Percentiles rank a stretch among this genome's conserved stretches.
phyloP scores from a whole-genome alignment of 2,329 filamentous ascomycete genomes.

The Fusarium coffeatum region DNA sequence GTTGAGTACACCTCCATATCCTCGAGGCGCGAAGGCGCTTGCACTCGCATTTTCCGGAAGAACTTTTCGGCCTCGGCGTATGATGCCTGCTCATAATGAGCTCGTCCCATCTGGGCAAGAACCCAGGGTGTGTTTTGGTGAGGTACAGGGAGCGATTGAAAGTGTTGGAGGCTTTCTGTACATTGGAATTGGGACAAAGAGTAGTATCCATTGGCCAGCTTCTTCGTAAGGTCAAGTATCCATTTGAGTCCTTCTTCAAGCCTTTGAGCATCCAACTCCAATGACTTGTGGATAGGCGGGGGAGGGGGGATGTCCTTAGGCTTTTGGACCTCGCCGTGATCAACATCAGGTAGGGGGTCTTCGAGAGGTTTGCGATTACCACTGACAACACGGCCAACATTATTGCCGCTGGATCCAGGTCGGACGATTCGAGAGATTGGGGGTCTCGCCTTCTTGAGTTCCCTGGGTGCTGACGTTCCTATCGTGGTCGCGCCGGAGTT shows the following conservation, averaged over 20 bases:
- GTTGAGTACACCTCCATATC: slow-evolving; percentile 99
- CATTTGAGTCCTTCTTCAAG: slow-evolving; percentile 81
- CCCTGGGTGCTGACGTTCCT: slow-evolving; percentile 70
- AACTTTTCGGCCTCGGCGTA: slow-evolving; percentile 89
- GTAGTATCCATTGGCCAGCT: slow-evolving; percentile 83
- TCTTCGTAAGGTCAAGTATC: slow-evolving; percentile 83
- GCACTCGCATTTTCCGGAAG: slow-evolving; percentile 81
- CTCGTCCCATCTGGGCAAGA: slow-evolving; percentile 87
- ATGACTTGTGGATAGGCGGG: slow-evolving; percentile 53
- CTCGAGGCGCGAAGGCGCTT: slow-evolving; percentile 84
- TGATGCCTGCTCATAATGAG: slow-evolving; percentile 88
- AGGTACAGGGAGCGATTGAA: slow-evolving; percentile 74
- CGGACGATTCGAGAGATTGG: slow-evolving; percentile 75
- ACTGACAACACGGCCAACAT: slow-evolving; percentile 87
- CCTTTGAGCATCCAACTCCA: slow-evolving; percentile 68
- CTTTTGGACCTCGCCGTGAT: slow-evolving; percentile 70
- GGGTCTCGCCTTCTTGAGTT: slow-evolving; percentile 86
- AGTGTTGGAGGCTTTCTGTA: slow-evolving; percentile 78
- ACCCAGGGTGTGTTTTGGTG: slow-evolving; percentile 96
- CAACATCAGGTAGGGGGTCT: slow-evolving; percentile 75
- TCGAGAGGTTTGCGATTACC: slow-evolving; percentile 84
- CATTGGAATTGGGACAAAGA: slow-evolving; percentile 83
- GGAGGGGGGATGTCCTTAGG: slow-evolving; percentile 57
- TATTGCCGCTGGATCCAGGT: slow-evolving; percentile 73
- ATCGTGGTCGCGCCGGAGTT: slow-evolving; percentile 68